Conservation (phyloP, 192 early-diverging fungal species). For the Globomyces pollinis-pini region DNA sequence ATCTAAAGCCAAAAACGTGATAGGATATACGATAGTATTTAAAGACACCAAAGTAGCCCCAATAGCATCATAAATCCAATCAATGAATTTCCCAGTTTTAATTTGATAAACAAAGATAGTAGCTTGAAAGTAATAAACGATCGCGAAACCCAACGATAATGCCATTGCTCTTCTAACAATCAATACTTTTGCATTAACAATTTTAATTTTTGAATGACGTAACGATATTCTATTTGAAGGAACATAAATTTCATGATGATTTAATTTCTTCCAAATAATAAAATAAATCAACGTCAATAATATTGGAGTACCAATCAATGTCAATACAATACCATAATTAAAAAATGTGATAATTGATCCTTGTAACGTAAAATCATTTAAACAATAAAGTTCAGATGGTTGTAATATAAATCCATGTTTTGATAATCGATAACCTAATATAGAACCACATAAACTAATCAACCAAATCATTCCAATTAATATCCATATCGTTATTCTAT, state of each 20-base stretch:
- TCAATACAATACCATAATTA: background rate
- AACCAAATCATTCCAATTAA: background rate
- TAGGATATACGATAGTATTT: constrained; percentile 6
- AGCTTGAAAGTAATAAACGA: constrained; percentile 2
- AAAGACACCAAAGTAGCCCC: constrained; percentile 2
- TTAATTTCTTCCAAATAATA: constrained; percentile 5
- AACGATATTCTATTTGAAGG: too few species aligned
- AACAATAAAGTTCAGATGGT: constrained; percentile 1
- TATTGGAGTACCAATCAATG: background rate
- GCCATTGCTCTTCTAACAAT: background rate
- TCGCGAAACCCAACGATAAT: background rate
- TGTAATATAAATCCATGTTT: background rate
- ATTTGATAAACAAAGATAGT: constrained; percentile 5
- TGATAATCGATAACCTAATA: background rate
- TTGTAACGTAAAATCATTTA: constrained; percentile 2
- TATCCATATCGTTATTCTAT: background rate
- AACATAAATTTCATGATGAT: background rate
- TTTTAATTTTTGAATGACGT: background rate
- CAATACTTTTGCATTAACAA: background rate
- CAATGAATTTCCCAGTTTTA: background rate
- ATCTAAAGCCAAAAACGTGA: background rate
- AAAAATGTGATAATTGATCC: too few species aligned
- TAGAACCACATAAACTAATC: background rate
- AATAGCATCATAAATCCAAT: constrained; percentile 8
- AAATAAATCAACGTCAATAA: background rate